Evolutionary conservation across 352 stramenopile genomes (phyloP).

Genomic region (Phytophthora pistaciae): DNA sequence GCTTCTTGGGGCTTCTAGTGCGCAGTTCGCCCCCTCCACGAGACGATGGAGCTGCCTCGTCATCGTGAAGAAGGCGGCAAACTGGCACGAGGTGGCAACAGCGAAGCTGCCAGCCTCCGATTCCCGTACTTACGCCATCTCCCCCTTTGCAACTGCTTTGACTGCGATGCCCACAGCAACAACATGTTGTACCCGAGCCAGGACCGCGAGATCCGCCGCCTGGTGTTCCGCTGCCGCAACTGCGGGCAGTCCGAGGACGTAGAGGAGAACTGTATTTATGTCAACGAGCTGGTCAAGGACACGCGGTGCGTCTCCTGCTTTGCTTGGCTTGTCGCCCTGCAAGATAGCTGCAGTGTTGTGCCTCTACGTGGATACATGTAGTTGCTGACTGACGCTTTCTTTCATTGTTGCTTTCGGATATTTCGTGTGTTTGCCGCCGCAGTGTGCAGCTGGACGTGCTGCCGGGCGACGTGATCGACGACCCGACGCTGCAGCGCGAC

Average conservation of each 20-base stretch:
- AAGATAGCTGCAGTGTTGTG: not conserved
- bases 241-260: constrained; percentile 89
- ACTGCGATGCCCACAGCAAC: constrained; percentile 61
- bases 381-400: constrained; percentile 9
- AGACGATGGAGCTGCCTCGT: not conserved
- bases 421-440: not conserved
- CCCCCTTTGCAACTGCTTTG: not conserved
- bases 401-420: not conserved
- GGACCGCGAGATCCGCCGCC: constrained; percentile 84
- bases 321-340: not conserved
- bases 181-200: constrained; percentile 93
- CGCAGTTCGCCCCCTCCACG: not conserved
- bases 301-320: constrained; percentile 60
- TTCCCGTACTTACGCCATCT: not conserved
- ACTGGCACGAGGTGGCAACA: not conserved
- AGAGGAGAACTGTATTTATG: constrained; percentile 93
- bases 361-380: not conserved
- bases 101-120: not conserved
- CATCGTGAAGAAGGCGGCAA: not conserved
- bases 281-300: constrained; percentile 91
- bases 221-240: constrained; percentile 90
- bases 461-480: constrained; percentile 87
- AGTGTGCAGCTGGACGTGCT: constrained; percentile 89
- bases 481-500: constrained; percentile 89
- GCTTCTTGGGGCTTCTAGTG: not conserved